Evolutionary conservation across 805 yeast species (phyloP), one percentile per base, ranked within the genome.

Genomic region (Huiozyma sinensis): DNA sequence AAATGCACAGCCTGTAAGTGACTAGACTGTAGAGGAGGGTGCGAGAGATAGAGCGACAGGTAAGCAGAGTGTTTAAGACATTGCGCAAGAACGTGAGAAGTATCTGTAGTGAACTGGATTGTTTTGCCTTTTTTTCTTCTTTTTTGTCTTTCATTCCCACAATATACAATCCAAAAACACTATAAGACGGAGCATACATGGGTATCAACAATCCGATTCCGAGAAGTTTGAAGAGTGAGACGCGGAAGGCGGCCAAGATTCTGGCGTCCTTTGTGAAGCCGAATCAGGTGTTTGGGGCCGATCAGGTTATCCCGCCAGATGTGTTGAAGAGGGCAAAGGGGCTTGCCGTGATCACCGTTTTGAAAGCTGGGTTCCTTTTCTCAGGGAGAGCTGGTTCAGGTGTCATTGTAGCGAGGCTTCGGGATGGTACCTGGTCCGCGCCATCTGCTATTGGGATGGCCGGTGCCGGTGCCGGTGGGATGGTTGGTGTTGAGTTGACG

Each of bases 381-480:
- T 85, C 95, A 3, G 98, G 97, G 29, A 76, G 98, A 61, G 97
- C 97, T 0, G 98, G 98, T 28, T 85, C 95, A 1, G 98, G 98
- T 50, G 85, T 90, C 33, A 83, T 90, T 48, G 94, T 90, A 28
- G 95, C 97, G 5, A 71, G 97, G 47, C 71, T 92, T 41, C 94
- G 94, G 2, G 97, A 92, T 64, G 97, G 97, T 0, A 66, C 83
- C 0, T 90, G 98, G 98, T 88, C 97, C 10, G 95, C 97, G 3
- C 98, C 98, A 1, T 81, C 95, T 2, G 98, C 97, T 7, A 82
- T 92, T 51, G 81, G 79, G 43, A 85, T 97, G 24, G 97, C 95
- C 3, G 98, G 97, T 55, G 97, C 97, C 4, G 97, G 98, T 57
- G 97, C 92, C 6, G 98, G 98, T 47, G 98, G 98, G 38, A 94